These are phyloP conservation scores for Entomortierella lignicola DNA, from an alignment of 192 early-diverging fungal species.

Conservation along the genomic window DNA sequence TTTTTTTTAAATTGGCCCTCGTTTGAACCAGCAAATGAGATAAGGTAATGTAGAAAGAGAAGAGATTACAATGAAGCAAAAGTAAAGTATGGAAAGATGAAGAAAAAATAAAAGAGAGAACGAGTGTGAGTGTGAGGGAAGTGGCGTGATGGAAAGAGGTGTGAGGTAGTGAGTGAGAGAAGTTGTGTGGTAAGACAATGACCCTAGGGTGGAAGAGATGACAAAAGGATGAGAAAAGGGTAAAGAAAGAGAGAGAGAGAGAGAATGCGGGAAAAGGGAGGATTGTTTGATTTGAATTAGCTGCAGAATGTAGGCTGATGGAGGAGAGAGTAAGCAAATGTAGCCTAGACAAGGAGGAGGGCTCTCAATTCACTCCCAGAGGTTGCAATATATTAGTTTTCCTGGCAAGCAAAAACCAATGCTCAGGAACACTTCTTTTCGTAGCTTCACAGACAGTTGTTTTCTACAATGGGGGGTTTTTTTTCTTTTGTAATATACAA, in stretches of 20 bases:
- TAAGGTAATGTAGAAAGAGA: neutral
- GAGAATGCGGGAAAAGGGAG: neutral
- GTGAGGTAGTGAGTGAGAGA: neutral
- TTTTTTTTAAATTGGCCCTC: neutral
- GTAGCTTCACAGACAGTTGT: neutral
- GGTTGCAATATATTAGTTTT: too few species aligned
- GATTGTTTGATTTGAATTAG: neutral
- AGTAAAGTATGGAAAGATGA: neutral
- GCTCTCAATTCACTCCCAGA: too few species aligned
- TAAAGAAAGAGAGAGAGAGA: neutral
- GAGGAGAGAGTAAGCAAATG: too few species aligned
- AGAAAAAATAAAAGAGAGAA: neutral
- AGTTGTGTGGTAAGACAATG: neutral
- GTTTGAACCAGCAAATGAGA: constrained; percentile 16
- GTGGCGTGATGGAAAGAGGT: neutral
- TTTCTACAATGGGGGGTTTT: neutral
- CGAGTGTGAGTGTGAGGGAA: neutral
- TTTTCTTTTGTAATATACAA: too few species aligned
- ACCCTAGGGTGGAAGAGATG: neutral
- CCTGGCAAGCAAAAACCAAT: too few species aligned
- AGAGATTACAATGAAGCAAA: neutral
- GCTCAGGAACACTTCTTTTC: too few species aligned
- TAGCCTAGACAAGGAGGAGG: too few species aligned
- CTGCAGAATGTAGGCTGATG: neutral
- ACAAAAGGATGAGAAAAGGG: neutral